Conservation (phyloP, 345 rosid genomes). For the Triadica sebifera region DNA sequence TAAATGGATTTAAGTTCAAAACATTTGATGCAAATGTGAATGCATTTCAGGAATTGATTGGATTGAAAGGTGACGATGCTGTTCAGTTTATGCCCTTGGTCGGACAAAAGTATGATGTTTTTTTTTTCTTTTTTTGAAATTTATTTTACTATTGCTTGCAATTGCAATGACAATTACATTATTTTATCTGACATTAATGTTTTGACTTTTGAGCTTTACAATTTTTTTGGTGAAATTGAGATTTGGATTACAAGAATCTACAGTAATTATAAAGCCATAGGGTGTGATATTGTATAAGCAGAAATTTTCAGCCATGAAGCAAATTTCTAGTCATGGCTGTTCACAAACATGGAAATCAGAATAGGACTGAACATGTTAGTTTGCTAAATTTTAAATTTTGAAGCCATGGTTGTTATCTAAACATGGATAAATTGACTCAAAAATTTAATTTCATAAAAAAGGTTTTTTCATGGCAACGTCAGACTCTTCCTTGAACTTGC, state of each 20-base stretch:
- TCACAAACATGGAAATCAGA: neutral
- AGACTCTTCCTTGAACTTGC: neutral
- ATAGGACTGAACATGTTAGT: neutral
- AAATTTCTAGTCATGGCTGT: neutral
- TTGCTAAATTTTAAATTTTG: neutral
- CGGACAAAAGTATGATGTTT: slow-evolving; percentile 55
- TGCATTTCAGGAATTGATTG: slow-evolving; percentile 72
- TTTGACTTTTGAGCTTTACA: neutral
- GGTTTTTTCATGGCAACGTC: neutral
- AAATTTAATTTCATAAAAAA: neutral
- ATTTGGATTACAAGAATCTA: neutral
- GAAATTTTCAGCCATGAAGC: too few species aligned
- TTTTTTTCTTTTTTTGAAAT: neutral
- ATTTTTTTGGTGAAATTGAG: neutral
- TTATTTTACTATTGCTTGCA: neutral
- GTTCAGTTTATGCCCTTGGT: slow-evolving; percentile 56
- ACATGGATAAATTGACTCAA: neutral
- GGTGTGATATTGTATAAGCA: neutral
- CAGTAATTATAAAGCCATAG: neutral
- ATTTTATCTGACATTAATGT: neutral
- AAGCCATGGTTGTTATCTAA: neutral
- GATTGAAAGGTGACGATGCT: slow-evolving; percentile 61
- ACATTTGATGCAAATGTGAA: neutral
- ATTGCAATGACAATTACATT: neutral
- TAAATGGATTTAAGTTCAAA: neutral